Base-by-base conservation (phyloP, 1,139 yeast genomes). In the Nematodospora anomalae region DNA sequence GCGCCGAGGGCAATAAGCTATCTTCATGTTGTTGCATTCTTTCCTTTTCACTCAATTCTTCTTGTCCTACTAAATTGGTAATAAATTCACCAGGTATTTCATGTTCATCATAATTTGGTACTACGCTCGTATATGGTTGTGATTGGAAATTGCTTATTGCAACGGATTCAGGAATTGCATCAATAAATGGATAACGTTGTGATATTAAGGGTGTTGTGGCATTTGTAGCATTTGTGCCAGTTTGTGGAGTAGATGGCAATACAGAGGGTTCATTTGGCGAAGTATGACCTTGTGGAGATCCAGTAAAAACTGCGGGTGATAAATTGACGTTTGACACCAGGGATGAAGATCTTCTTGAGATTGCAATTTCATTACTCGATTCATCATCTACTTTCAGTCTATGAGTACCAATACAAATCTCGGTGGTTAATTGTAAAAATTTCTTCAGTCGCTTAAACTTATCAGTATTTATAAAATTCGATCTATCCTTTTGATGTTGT, bases 371-470 rank as follows among this genome's bases (percentile, higher is more conserved):
- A 20, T 14, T 22, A 12, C 18, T 26, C 24, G 32, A 26, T 20
- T 30, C 29, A 15, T 23, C 26, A 15, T 30, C 34, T 12, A 35
- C 32, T 43, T 55, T 45, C 67, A 64, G 71, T 45, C 89, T 64
- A 49, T 74, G 80, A 0, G 95, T 88, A 4, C 97, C 97, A 24
- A 88, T 74, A 12, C 86, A 71, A 2, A 87, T 75, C 58, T 86
- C 96, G 1, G 87, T 76, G 36, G 90, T 86, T 47, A 87, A 62
- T 27, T 88, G 88, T 6, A 88, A 67, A 23, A 87, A 88, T 51
- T 88, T 86, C 46, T 80, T 80, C 65, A 80, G 74, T 39, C 88
- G 62, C 55, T 86, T 86, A 49, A 81, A 69, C 50, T 75, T 74
- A 60, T 87, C 96, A 2, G 94, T 90, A 52, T 88, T 87, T 33